Evolutionary conservation across 139 green algal genomes (phyloP).

Genomic region (Closterium sp.): DNA sequence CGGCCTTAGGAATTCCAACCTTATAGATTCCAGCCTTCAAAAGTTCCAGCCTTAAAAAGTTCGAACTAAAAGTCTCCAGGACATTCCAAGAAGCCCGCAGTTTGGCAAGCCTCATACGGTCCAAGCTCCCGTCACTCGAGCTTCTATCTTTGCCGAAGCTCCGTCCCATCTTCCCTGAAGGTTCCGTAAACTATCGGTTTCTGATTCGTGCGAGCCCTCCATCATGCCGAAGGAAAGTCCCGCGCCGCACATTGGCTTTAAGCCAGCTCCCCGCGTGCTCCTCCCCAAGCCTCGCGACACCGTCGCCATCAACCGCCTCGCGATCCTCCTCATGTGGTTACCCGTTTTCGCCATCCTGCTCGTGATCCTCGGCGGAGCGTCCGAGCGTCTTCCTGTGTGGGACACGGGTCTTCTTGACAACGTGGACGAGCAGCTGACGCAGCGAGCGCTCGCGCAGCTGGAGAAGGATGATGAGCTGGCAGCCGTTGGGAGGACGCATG

Average conservation of each 20-base stretch:
- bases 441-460: neutral
- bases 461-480: neutral
- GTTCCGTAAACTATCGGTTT: neutral
- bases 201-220: no score
- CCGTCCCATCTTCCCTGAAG: neutral
- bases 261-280: neutral
- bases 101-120: no score
- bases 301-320: neutral
- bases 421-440: conserved; percentile 8
- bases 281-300: neutral
- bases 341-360: neutral
- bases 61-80: no score
- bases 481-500: neutral
- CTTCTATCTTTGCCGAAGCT: neutral
- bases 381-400: neutral
- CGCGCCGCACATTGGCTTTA: neutral
- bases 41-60: no score
- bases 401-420: conserved; percentile 17
- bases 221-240: neutral
- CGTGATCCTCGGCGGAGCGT: neutral
- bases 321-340: neutral
- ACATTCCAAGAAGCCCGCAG: no score
- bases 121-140: no score
- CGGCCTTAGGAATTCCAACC: no score
- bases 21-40: no score